Evolutionary conservation across 1,284 basidiomycete species (phyloP), one percentile per base, ranked within the genome.

Genomic region (Leccinum solheimii): DNA sequence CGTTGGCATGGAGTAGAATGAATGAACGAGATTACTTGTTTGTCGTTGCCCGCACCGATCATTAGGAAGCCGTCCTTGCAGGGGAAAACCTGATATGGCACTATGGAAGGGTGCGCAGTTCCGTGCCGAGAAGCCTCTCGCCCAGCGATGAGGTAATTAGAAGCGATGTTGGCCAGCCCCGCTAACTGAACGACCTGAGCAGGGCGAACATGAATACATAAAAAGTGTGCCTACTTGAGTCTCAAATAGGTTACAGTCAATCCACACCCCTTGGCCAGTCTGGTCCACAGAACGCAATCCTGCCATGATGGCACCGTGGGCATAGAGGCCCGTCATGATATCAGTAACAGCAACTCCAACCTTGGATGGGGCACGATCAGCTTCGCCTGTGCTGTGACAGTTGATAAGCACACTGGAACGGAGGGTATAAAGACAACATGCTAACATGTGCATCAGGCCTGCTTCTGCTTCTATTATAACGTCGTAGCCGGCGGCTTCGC

Each of bases 41-140:
- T 88, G 71, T 97, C 88, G 76, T 97, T 97, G 1, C 94, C 95
- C 2, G 93, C 95, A 51, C 94, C 95, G 59, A 98, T 87, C 94
- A 97, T 97, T 63, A 97, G 77, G 72, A 87, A 95, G n/a, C 92
- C 91, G 72, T 95, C 88, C 70, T 87, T 84, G 72, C 94, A 96
- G 0, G 90, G 86, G 74, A 98, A 95, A 7, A 92, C 93, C 75
- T 96, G 91, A 77, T 96, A 97, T 0, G 94, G 94, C 2, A 95
- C 94, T 68, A 96, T 89, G 9, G 91, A 94, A 13, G 93, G 91
- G 73, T 98, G 96, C 1, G 92, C 86, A 32, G 96, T 98, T 26
- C 96, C 96, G 74, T 94, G 90, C 56, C 96, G 81, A n/a, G 83
- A 82, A 9, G 91, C 95, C 75, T 97, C 93, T 75, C 91, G 79